These are phyloP conservation scores for Hymenoscyphus fructigenus DNA, from an alignment of 2,329 filamentous ascomycete species.

Conservation along the genomic window DNA sequence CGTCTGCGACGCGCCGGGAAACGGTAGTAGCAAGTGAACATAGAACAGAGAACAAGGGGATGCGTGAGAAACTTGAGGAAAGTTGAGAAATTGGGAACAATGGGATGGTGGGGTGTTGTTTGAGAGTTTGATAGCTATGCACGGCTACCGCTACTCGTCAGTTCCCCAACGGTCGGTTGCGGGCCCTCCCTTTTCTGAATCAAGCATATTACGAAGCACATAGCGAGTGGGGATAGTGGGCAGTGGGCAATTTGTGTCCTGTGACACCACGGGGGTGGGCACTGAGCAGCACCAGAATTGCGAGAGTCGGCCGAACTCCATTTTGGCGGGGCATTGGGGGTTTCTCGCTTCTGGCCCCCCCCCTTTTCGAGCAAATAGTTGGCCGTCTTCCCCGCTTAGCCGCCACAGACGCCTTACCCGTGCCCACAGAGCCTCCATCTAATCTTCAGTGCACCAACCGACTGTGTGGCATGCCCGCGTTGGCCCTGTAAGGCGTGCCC, in stretches of 20 bases:
- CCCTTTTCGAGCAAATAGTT: not conserved
- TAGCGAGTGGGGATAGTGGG: not conserved
- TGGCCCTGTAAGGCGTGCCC: constrained; percentile 2
- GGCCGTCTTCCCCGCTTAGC: not conserved
- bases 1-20: not conserved
- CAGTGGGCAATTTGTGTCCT: not conserved
- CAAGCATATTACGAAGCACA: constrained; percentile 3
- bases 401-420: not conserved
- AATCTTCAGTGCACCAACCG: not conserved
- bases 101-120: not conserved
- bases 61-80: not conserved
- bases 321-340: constrained; percentile 1
- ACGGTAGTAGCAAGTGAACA: not conserved
- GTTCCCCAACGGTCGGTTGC: not conserved
- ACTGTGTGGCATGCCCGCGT: not conserved
- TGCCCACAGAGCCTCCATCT: not conserved
- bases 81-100: not conserved
- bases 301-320: not conserved
- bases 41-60: not conserved
- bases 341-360: not conserved
- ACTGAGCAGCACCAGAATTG: not conserved
- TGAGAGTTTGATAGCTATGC: constrained; percentile 2
- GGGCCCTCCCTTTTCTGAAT: constrained; percentile 2
- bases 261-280: not conserved
- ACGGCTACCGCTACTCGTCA: not conserved